Base-by-base conservation (phyloP, 2,329 filamentous ascomycete species). In the Metarhizium robertsii region DNA sequence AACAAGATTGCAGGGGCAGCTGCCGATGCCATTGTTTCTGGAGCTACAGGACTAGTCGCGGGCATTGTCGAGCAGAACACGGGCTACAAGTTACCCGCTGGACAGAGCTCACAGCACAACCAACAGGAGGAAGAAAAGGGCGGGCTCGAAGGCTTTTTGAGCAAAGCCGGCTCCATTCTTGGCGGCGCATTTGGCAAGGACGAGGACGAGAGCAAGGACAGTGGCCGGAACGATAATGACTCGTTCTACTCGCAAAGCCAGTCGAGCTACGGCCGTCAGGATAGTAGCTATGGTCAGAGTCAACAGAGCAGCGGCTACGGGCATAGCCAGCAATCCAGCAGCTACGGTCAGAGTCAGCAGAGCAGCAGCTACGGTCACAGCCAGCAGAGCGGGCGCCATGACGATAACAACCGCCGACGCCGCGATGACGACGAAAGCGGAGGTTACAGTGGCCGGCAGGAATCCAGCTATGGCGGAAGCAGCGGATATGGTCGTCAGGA, bases 101-200 rank as follows among this genome's bases (percentile, higher is more conserved):
- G 66, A 5, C 57, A 55, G n/a, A 47, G 46, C 51, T 63, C 64
- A 32, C 62, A 59, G 11, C 58, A 65, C n/a, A 58, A 68, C 45
- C 61, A 62, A 7, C 77, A 79, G 57, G 77, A 84, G 61, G 84
- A 84, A 50, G 78, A 85, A 61, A 83, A 84, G 52, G 83, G 85
- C 52, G 81, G 81, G 11, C 67, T 90, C 1, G 86, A 87, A 34
- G 85, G 86, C 29, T 73, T 95, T 47, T 75, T 95, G 13, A 86
- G 85, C 54, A 83, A 85, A 38, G 86, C 88, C 34, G 79, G 80
- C 40, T 83, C 81, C 43, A 72, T 92, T 16, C 78, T 95, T 8
- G 81, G 84, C 11, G 79, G 79, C 13, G 79, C 78, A 14, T 80
- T 87, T 53, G 75, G 76, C 52, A 73, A 75, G 40, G 73, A 79